Evolutionary conservation across 306 rosid species (phyloP), one percentile per base, ranked within the genome.

Genomic region (Vigna reflexopilosa): DNA sequence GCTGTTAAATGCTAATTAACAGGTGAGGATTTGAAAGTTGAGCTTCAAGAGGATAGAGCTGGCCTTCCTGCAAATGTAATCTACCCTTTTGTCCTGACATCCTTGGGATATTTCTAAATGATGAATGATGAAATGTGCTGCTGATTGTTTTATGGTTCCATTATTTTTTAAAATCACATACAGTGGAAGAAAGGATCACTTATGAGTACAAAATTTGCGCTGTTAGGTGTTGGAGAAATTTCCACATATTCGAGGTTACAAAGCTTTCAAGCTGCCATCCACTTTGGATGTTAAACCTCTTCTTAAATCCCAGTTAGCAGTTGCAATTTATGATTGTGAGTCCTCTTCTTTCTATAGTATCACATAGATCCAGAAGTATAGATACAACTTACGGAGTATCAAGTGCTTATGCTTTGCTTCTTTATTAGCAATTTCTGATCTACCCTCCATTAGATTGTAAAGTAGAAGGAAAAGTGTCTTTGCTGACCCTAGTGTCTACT

Each of bases 191-290:
- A 32, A 32, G 32, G 73, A 72, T 81, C 68, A 65, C 62, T 78
- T 42, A 56, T 63, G 55, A 20, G 4, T 48, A 10, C 62, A 40
- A 55, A 32, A 52, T 42, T 45, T 57, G 77, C 36, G 30, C 64
- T 87, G 68, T 28, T 74, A 93, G 99, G 99, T 95, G 86, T 83
- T 83, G 47, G 86, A 87, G 77, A 95, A 92, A 76, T 91, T 93
- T 81, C 98, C 96, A 11, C 99, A 89, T 77, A 89, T 95, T 66
- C 87, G 72, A 69, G 92, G 85, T 69, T 93, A 86, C 75, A 84
- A 71, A 83, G 86, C 91, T 78, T 89, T 87, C 81, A 88, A 62
- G 55, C 76, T 92, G 80, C 95, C 91, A 51, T 74, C 89, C 24
- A 42, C 57, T 76, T 85, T 74, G 80, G 92, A 92, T 77, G 86